A percentile compares a stretch with the other conserved stretches of the same genome.
Conservation (phyloP, 83 land plant genomes). For the Diphasiastrum complanatum region DNA sequence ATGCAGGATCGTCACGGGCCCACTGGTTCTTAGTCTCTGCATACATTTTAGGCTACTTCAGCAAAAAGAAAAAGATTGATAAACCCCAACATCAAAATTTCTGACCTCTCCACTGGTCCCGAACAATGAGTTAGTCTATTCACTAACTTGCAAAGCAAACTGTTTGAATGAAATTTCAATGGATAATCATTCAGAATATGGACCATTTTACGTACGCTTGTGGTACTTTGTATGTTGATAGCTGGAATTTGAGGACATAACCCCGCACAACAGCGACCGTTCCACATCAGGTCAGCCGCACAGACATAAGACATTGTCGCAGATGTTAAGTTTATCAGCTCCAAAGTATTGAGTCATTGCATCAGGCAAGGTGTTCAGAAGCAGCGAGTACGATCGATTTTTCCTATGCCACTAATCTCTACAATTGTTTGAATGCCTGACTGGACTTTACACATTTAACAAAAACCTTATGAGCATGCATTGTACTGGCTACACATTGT, state of each 20-base stretch:
- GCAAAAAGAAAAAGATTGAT: background rate
- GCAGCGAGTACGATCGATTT: too few species aligned
- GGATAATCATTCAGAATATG: background rate
- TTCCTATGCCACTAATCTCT: too few species aligned
- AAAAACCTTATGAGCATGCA: too few species aligned
- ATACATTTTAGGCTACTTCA: background rate
- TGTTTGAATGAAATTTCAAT: background rate
- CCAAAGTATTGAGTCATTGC: too few species aligned
- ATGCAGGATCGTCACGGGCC: conserved; percentile 99
- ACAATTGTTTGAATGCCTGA: too few species aligned
- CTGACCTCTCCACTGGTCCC: background rate
- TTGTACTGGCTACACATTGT: too few species aligned
- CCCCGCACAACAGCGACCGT: background rate
- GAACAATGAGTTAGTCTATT: background rate
- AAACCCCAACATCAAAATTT: background rate
- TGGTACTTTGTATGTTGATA: conserved; percentile 98
- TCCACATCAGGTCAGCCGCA: background rate
- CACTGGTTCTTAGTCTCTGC: conserved; percentile 98
- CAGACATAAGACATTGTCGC: background rate
- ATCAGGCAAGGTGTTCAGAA: too few species aligned
- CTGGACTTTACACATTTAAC: too few species aligned
- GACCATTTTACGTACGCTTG: conserved; percentile 69
- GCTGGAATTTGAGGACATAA: conserved; percentile 33
- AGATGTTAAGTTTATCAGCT: too few species aligned
- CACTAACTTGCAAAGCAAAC: background rate